These are phyloP conservation scores for Wallacemonas sp. DNA, from an alignment of 208 protist species.

Conservation along the genomic window DNA sequence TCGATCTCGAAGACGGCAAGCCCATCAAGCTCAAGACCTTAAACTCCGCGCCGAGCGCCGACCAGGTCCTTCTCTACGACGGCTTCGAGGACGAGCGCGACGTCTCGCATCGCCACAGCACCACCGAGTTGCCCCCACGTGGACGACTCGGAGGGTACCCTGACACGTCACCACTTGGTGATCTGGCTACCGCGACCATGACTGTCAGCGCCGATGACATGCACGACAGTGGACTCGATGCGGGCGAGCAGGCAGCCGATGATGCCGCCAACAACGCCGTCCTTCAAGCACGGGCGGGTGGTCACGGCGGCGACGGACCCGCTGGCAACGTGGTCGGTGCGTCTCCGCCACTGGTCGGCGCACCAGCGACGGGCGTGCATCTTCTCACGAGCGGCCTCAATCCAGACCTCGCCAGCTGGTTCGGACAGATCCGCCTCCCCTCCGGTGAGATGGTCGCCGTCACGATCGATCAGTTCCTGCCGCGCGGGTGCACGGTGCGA, in stretches of 20 bases:
- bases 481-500: slow-evolving; percentile 81
- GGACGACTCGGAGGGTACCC: not conserved
- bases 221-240: not conserved
- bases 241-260: not conserved
- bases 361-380: slow-evolving; percentile 31
- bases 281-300: not conserved
- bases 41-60: not conserved
- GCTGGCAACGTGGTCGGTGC: not conserved
- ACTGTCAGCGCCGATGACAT: not conserved
- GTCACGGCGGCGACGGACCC: not conserved
- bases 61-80: not conserved
- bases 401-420: slow-evolving; percentile 65
- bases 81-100: slow-evolving; percentile 1
- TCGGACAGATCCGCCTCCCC: slow-evolving; percentile 64
- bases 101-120: not conserved
- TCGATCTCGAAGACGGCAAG: not conserved
- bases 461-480: slow-evolving; percentile 85
- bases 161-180: slow-evolving; percentile 2
- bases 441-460: slow-evolving; percentile 52
- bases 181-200: not conserved
- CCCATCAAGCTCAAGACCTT: not conserved
- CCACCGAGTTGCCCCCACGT: not conserved
- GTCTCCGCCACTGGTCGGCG: not conserved
- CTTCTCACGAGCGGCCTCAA: slow-evolving; percentile 56
- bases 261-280: slow-evolving; percentile 6